Evolutionary conservation across 345 rosid genomes (phyloP).

Genomic region (Hibiscus trionum): DNA sequence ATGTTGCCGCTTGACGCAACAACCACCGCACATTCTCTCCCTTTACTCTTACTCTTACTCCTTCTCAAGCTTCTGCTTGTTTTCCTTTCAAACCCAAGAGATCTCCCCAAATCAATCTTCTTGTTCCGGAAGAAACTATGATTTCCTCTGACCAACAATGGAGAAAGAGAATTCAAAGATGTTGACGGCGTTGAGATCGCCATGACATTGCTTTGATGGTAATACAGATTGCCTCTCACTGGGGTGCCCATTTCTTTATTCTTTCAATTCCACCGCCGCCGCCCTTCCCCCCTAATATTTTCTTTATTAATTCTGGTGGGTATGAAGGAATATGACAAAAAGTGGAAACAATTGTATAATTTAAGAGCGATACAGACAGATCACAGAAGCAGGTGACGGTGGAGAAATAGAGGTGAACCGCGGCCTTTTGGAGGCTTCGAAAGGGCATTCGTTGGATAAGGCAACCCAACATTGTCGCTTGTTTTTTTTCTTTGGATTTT

Average conservation of each 20-base stretch:
- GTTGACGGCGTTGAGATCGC: background rate
- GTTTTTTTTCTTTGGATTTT: background rate
- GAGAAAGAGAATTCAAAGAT: background rate
- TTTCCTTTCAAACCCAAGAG: background rate
- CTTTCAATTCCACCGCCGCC: background rate
- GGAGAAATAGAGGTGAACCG: background rate
- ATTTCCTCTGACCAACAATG: background rate
- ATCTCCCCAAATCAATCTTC: background rate
- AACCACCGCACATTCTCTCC: slow-evolving; percentile 5
- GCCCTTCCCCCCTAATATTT: background rate
- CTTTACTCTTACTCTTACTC: background rate
- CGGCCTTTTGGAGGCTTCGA: slow-evolving; percentile 16
- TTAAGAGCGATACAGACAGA: background rate
- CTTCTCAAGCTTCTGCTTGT: background rate
- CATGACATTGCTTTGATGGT: background rate
- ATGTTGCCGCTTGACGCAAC: slow-evolving; percentile 29
- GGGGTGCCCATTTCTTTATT: background rate
- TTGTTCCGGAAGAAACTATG: background rate
- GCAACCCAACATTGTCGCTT: background rate
- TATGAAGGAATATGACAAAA: background rate
- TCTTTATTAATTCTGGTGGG: background rate
- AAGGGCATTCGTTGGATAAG: slow-evolving; percentile 17
- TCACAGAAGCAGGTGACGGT: background rate
- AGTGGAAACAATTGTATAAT: background rate
- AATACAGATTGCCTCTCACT: background rate